Evolutionary conservation across 768 basidiomycete species (phyloP), one percentile per base, ranked within the genome.

Genomic region (Rhodotorula taiwanensis): DNA sequence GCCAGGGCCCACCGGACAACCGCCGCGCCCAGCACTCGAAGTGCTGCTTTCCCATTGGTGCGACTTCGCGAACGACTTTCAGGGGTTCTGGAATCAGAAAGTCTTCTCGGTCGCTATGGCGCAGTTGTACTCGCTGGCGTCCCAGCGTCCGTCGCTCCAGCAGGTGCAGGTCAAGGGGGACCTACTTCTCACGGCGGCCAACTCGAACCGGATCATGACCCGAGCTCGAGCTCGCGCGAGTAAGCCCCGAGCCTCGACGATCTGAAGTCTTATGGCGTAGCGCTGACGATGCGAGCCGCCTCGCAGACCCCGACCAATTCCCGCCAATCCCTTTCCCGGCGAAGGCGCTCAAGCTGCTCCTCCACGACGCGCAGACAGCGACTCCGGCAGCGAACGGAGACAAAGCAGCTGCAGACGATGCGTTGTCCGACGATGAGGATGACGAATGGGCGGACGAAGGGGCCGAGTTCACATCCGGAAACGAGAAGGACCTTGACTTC

Each of bases 401-500:
- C 45, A 81, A 79, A n/a, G 80, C 78, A 16, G 75, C 73, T 14
- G 78, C 79, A 43, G 82, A 86, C 33, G 78, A 84, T 16, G 69
- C 65, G 14, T 85, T 84, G 34, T 85, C 83, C 14, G 89, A 92
- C 67, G 89, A 91, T 72, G 74, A 89, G 80, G 87, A 91, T 67
- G 89, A 89, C 39, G 89, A 89, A n/a, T 98, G 94, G 94, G 81
- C 83, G 15, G 92, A 95, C 71, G 91, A 92, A 72, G 91, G 88
- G 59, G 82, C 81, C 52, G 75, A 81, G 39, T 78, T 83, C 52
- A 83, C 71, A 27, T 66, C 52, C 27, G 71, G 78, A 71, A 79
- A 83, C 53, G 87, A 88, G n/a, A 87, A 89, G 71, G 83, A 88
- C 67, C 34, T 69, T 14, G 83, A 84, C 28, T 89, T 84, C 79